Base-by-base conservation (phyloP, 2,329 filamentous ascomycete genomes). In the Lecanicillium sp. region DNA sequence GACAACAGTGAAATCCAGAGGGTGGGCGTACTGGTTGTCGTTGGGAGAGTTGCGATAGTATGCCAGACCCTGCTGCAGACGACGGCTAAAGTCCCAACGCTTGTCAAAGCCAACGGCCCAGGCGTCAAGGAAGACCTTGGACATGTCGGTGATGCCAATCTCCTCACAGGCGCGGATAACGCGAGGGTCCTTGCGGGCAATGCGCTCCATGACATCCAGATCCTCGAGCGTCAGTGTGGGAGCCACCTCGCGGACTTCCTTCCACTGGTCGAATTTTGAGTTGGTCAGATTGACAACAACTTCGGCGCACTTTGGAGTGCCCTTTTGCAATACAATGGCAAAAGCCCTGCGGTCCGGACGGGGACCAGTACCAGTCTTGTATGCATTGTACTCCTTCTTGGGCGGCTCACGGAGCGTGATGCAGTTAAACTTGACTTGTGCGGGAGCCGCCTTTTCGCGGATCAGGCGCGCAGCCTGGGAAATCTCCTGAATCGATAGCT, bases 51-150 rank as follows among this genome's bases (percentile, higher is more conserved):
- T 81, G 29, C 85, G 76, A 55, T 87, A 89, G 63, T 89, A 89
- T 73, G 86, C 85, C 19, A 90, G 65, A 11, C 83, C 85, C 63
- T 90, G 85, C 60, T 90, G 85, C 8, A 89, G 71, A 41, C 85
- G 75, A 28, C 84, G 70, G 40, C 70, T 68, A 41, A 67, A 83
- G 36, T 84, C 84, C 58, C 86, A 89, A 35, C 85, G 78, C 55
- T 85, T 76, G 50, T 90, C 85, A 46, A 85, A 84, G 22, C 85
- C 85, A 58, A 90, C 88, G 2, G 85, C 87, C 85, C 85, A 90
- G 30, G 82, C 83, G 57, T 90, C 85, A 56, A 85, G 83, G 60
- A 84, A 89, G 27, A 90, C 81, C 61, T 88, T 87, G 59, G 83
- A 65, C 85, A 90, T 90, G 49, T 89, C 83, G 48, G 78, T 69